Conservation (phyloP, 768 basidiomycete species). For the Cystobasidium tubakii region DNA sequence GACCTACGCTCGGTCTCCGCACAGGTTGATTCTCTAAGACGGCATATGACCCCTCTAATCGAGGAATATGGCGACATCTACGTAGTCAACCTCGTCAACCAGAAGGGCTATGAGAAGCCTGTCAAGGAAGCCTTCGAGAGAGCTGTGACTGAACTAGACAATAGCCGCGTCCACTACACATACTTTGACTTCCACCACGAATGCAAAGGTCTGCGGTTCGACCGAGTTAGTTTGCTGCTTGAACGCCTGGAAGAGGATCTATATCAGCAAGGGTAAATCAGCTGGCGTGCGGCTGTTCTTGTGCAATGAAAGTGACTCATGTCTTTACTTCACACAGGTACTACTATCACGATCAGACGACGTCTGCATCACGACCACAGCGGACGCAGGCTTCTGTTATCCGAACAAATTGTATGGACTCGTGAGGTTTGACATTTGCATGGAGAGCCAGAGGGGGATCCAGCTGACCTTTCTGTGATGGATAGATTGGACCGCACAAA, state of each 20-base stretch:
- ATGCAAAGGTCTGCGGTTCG: conserved; percentile 90
- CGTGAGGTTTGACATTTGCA: conserved; percentile 24
- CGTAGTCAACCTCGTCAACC: conserved; percentile 86
- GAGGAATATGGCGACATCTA: conserved; percentile 68
- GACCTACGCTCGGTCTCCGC: not conserved
- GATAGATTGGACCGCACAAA: conserved; percentile 77
- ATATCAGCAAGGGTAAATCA: conserved; percentile 60
- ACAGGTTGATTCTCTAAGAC: conserved; percentile 64
- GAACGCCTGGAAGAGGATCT: conserved; percentile 69
- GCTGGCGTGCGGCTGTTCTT: not conserved
- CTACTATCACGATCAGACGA: conserved; percentile 60
- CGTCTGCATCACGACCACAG: conserved; percentile 53
- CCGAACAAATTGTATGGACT: conserved; percentile 96
- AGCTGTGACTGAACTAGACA: conserved; percentile 60
- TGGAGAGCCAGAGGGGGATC: too few relatives aligned
- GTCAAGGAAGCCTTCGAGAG: conserved; percentile 93
- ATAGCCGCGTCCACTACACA: conserved; percentile 70
- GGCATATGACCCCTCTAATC: conserved; percentile 69
- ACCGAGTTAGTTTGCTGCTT: conserved; percentile 76
- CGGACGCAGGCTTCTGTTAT: conserved; percentile 68
- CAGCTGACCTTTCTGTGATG: too few relatives aligned
- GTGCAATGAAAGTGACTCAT: too few relatives aligned
- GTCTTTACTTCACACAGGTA: conserved; percentile 55
- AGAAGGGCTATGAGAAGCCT: conserved; percentile 83
- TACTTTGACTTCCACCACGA: conserved; percentile 98